Evolutionary conservation across 75 land plant species (phyloP).

Genomic region (Selaginella tamariscina): DNA sequence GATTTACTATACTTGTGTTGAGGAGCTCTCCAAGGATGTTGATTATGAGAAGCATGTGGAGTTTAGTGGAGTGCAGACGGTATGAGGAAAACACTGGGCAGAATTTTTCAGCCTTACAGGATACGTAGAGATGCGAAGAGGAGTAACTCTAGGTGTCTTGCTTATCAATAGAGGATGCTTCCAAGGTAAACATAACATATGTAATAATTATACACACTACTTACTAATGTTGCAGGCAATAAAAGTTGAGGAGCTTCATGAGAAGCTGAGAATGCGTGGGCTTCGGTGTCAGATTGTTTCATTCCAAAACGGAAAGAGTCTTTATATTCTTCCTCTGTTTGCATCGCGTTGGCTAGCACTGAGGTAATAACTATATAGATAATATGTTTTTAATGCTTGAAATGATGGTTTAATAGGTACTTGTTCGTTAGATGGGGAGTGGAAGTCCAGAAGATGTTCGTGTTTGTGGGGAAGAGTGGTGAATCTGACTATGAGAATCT

Average conservation of each 20-base stretch:
- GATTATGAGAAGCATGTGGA: slow-evolving; percentile 76
- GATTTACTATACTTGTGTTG: slow-evolving; percentile 50
- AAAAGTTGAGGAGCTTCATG: slow-evolving; percentile 55
- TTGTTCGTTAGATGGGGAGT: not conserved
- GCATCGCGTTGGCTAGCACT: slow-evolving; percentile 84
- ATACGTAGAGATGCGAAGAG: slow-evolving; percentile 40
- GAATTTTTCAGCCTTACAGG: slow-evolving; percentile 32
- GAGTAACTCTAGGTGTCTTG: slow-evolving; percentile 46
- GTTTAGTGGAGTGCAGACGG: slow-evolving; percentile 88
- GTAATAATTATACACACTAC: not conserved
- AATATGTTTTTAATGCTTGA: not conserved
- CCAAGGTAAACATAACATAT: not conserved
- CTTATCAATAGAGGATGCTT: slow-evolving; percentile 36
- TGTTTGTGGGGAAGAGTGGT: not conserved
- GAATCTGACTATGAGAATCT: not conserved
- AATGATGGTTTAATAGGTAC: not conserved
- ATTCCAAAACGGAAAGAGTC: slow-evolving; percentile 45
- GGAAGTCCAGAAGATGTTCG: not conserved
- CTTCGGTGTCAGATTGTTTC: slow-evolving; percentile 65
- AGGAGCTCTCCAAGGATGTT: slow-evolving; percentile 33
- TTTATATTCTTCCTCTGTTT: slow-evolving; percentile 63
- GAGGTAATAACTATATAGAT: slow-evolving; percentile 33
- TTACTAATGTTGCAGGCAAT: slow-evolving; percentile 36
- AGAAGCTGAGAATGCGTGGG: slow-evolving; percentile 64
- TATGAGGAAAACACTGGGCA: slow-evolving; percentile 61